Evolutionary conservation across 2,329 filamentous ascomycete species (phyloP).

Genomic region (Cryphonectria japonica): DNA sequence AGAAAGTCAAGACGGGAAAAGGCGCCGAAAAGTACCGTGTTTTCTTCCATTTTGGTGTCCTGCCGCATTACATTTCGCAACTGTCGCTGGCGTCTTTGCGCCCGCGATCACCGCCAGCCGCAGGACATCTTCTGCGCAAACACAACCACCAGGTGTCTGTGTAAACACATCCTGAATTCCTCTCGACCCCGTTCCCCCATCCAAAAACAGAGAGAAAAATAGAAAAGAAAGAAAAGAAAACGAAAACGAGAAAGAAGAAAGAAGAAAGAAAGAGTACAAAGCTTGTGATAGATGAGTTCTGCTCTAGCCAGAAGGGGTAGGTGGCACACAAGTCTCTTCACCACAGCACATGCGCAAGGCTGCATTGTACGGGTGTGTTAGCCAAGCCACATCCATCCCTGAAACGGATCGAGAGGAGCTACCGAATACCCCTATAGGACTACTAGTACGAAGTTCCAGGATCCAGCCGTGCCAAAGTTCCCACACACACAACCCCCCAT

Average conservation of each 20-base stretch:
- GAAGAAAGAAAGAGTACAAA: neutral
- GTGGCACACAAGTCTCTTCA: conserved; percentile 21
- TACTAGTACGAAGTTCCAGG: conserved; percentile 15
- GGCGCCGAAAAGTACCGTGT: neutral
- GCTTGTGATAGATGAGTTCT: neutral
- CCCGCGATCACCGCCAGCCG: neutral
- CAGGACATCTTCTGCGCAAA: neutral
- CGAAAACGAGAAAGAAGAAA: too few relatives aligned
- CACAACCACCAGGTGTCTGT: neutral
- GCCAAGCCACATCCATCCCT: conserved; percentile 27
- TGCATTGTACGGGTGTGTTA: conserved; percentile 27
- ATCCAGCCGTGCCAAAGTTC: conserved; percentile 19
- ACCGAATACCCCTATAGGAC: conserved; percentile 5
- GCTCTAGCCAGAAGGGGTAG: conserved; percentile 28
- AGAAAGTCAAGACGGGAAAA: neutral
- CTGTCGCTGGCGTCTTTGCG: neutral
- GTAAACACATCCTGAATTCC: neutral
- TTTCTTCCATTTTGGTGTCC: neutral
- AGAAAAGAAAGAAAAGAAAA: too few relatives aligned
- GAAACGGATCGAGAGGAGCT: conserved; percentile 16
- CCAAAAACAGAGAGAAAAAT: neutral
- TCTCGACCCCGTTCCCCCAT: neutral
- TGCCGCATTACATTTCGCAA: neutral
- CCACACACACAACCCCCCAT: conserved; percentile 16
- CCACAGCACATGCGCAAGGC: conserved; percentile 26